phyloP scores from a whole-genome alignment of 768 basidiomycete genomes.

The Amanita polypyramis region DNA sequence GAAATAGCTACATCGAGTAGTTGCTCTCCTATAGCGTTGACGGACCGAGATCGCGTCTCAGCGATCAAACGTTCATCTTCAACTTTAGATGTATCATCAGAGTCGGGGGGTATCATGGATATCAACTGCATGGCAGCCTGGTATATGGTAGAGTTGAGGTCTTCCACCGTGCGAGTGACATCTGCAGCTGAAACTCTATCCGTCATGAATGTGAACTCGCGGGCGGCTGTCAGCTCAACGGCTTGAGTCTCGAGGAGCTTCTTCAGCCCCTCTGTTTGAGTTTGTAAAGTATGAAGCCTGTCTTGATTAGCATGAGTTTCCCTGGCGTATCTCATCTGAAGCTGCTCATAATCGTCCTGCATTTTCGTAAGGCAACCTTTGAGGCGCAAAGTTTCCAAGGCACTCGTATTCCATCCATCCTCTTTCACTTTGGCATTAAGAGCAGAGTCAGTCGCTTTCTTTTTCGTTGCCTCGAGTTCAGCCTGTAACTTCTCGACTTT shows the following conservation, averaged over 20 bases:
- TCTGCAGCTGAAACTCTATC: not conserved
- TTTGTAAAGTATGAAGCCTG: not conserved
- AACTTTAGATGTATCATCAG: not conserved
- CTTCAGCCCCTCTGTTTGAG: not conserved
- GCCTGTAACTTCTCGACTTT: not conserved
- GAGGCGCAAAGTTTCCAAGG: not conserved
- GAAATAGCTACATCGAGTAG: not conserved
- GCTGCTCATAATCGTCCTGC: not conserved
- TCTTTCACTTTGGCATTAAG: not conserved
- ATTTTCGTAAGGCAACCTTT: not conserved
- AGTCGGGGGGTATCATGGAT: not conserved
- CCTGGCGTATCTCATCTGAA: not conserved
- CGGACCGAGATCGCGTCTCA: not conserved
- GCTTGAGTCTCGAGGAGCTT: not conserved
- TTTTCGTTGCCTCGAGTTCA: not conserved
- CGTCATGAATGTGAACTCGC: conserved; percentile 2
- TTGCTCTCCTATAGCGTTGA: not conserved
- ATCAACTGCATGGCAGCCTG: not conserved
- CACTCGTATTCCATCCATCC: not conserved
- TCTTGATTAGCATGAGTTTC: not conserved
- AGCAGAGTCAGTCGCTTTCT: not conserved
- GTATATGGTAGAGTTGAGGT: not conserved
- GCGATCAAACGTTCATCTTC: not conserved
- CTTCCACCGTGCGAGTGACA: not conserved
- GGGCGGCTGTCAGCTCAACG: not conserved